These are phyloP conservation scores for Aspergillus sp. DNA, from an alignment of 2,329 filamentous ascomycete genomes.

Conservation along the genomic window DNA sequence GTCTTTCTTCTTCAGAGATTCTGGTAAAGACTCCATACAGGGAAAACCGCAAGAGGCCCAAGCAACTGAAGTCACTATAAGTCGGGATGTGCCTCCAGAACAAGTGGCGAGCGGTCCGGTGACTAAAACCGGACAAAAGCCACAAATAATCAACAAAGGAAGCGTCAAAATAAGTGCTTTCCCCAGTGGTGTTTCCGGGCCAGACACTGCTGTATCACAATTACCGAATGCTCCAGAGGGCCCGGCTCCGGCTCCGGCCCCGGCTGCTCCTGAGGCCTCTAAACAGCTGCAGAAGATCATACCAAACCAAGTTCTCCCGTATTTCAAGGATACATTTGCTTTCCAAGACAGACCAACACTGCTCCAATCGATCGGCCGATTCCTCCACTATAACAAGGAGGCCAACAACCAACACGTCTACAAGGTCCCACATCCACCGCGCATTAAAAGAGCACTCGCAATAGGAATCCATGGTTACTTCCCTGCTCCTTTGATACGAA, in stretches of 20 bases:
- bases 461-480: constrained; percentile 96
- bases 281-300: constrained; percentile 36
- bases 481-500: constrained; percentile 80
- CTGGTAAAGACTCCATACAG: constrained; percentile 25
- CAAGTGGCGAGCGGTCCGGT: constrained; percentile 19
- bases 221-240: constrained; percentile 18
- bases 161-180: constrained; percentile 30
- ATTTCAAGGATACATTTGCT: constrained; percentile 48
- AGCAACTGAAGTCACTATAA: constrained; percentile 24
- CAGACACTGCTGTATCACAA: constrained; percentile 21
- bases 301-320: constrained; percentile 50
- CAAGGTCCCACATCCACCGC: constrained; percentile 65
- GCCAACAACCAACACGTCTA: constrained; percentile 68
- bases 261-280: constrained; percentile 34
- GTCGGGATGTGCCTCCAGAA: constrained; percentile 19
- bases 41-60: constrained; percentile 26
- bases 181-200: constrained; percentile 23
- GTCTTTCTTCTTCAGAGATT: constrained; percentile 44
- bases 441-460: constrained; percentile 80
- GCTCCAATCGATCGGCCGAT: constrained; percentile 54
- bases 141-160: constrained; percentile 28
- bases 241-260: constrained; percentile 17
- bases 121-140: constrained; percentile 23
- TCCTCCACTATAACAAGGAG: constrained; percentile 54
- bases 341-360: constrained; percentile 59